Evolutionary conservation across 179 eudicot species (phyloP).

Genomic region (Silene noctiflora): DNA sequence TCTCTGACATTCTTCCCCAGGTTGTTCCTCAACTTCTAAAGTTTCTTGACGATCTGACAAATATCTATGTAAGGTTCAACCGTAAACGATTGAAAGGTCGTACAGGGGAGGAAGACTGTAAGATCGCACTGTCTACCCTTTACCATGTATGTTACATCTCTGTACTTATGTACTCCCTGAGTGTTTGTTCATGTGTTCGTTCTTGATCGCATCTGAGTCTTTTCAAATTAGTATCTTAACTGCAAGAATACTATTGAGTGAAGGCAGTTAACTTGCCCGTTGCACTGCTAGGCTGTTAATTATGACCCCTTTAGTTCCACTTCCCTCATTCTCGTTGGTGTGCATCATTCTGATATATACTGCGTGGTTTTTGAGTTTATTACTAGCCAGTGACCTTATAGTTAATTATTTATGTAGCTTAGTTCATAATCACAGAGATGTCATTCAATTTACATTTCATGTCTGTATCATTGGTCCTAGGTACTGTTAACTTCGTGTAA

Average conservation of each 20-base stretch:
- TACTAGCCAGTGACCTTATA: neutral
- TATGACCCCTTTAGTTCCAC: too few species aligned
- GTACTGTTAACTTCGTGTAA: slow-evolving; percentile 87
- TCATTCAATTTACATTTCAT: neutral
- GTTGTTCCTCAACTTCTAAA: slow-evolving; percentile 92
- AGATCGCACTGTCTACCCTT: slow-evolving; percentile 81
- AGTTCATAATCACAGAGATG: neutral
- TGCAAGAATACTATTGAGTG: neutral
- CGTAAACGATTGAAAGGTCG: slow-evolving; percentile 98
- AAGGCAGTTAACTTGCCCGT: neutral
- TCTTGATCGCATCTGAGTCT: neutral
- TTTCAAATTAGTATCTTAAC: neutral
- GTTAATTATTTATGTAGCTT: neutral
- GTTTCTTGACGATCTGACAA: slow-evolving; percentile 82
- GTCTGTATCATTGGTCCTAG: slow-evolving; percentile 28
- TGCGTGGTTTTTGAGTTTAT: neutral
- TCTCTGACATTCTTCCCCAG: slow-evolving; percentile 30
- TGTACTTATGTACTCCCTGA: neutral
- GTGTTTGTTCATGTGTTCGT: neutral
- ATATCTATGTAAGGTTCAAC: slow-evolving; percentile 88
- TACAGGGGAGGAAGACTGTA: slow-evolving; percentile 92
- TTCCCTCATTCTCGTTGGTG: too few species aligned
- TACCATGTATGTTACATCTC: slow-evolving; percentile 58
- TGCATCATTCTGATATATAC: neutral
- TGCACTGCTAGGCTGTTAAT: neutral